Percentiles rank a stretch among this genome's conserved stretches.
phyloP scores from a whole-genome alignment of 2,329 filamentous ascomycete genomes.

The Sphaerulina populicola region DNA sequence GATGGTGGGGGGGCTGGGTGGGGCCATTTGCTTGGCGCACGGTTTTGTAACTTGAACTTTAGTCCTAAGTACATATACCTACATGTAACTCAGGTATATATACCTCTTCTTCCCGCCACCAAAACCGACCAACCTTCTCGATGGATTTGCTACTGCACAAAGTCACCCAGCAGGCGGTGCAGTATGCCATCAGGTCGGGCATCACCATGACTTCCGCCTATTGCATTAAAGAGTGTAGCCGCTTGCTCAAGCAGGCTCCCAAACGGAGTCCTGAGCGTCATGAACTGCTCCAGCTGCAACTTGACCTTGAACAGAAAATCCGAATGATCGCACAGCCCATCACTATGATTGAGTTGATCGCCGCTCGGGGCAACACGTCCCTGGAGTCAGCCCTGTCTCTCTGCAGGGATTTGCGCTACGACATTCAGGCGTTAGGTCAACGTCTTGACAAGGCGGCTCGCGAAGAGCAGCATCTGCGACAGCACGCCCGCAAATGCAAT shows the following conservation, averaged over 20 bases:
- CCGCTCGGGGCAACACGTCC: slow-evolving; percentile 65
- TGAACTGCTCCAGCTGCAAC: slow-evolving; percentile 64
- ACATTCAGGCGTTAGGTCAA: slow-evolving; percentile 71
- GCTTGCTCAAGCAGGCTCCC: slow-evolving; percentile 66
- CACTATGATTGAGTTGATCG: slow-evolving; percentile 83
- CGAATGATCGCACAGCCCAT: slow-evolving; percentile 86
- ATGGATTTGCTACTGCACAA: slow-evolving; percentile 62
- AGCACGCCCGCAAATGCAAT: slow-evolving; percentile 39
- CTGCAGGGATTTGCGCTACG: slow-evolving; percentile 72
- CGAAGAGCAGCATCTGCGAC: slow-evolving; percentile 49
- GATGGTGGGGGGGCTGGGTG: too few species aligned
- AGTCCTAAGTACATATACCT: too few species aligned
- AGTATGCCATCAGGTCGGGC: slow-evolving; percentile 82
- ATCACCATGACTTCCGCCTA: slow-evolving; percentile 78
- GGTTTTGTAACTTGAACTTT: too few species aligned
- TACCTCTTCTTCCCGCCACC: too few species aligned
- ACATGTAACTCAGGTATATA: too few species aligned
- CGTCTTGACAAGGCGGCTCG: slow-evolving; percentile 63
- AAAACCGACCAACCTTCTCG: too few species aligned
- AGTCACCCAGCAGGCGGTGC: slow-evolving; percentile 73
- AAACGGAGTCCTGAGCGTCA: slow-evolving; percentile 55
- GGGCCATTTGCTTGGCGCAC: too few species aligned
- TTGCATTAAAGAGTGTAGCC: slow-evolving; percentile 72
- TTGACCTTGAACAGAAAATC: slow-evolving; percentile 75
- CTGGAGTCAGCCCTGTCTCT: slow-evolving; percentile 78